These are phyloP conservation scores for Peziza echinospora DNA, from an alignment of 495 filamentous ascomycete genomes.

Conservation along the genomic window DNA sequence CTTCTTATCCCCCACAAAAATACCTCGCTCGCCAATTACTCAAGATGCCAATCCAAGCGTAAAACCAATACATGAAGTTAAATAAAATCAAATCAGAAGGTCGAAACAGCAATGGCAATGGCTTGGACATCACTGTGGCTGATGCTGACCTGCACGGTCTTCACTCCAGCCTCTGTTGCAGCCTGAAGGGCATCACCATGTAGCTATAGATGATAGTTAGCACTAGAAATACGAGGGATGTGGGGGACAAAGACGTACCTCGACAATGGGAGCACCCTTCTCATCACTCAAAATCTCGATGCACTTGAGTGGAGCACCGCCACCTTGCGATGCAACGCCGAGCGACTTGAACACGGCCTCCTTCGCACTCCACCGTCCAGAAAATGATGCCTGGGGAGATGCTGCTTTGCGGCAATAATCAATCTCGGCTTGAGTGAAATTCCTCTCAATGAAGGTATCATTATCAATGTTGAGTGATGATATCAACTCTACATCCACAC, in stretches of 20 bases:
- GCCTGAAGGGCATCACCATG: slow-evolving; percentile 62
- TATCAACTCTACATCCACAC: slow-evolving; percentile 79
- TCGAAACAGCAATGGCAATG: slow-evolving; percentile 76
- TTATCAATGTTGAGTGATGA: slow-evolving; percentile 73
- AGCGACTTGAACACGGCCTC: slow-evolving; percentile 97
- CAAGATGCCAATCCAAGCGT: not conserved
- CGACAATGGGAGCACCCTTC: slow-evolving; percentile 61
- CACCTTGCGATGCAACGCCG: slow-evolving; percentile 69
- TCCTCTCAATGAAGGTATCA: slow-evolving; percentile 80
- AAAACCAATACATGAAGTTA: not conserved
- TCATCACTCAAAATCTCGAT: slow-evolving; percentile 76
- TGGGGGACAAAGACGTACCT: slow-evolving; percentile 36
- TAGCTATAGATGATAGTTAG: slow-evolving; percentile 38
- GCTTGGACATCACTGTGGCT: slow-evolving; percentile 84
- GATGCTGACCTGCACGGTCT: slow-evolving; percentile 74
- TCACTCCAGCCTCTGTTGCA: slow-evolving; percentile 65
- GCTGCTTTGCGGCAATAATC: slow-evolving; percentile 64
- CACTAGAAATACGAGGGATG: slow-evolving; percentile 6
- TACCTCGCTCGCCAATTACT: not conserved
- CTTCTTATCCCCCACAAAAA: not conserved
- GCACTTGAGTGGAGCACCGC: slow-evolving; percentile 72
- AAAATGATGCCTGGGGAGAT: slow-evolving; percentile 61
- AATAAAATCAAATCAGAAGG: slow-evolving; percentile 27
- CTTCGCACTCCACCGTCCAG: slow-evolving; percentile 89
- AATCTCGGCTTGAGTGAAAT: slow-evolving; percentile 70